phyloP scores from a whole-genome alignment of 352 stramenopile species.

The Pilasporangium apinafurcum region DNA sequence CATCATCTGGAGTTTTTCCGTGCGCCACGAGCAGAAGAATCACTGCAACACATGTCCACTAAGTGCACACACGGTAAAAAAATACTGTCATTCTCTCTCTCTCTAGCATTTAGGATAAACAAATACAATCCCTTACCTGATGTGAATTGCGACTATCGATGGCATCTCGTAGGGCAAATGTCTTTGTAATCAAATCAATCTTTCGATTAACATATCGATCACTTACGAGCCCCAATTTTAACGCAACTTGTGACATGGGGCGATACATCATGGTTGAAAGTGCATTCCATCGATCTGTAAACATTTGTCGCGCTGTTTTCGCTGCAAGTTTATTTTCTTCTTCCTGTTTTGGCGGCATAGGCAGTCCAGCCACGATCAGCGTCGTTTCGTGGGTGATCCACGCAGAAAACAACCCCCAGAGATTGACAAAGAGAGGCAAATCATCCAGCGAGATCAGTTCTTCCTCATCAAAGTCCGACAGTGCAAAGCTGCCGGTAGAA shows the following conservation, averaged over 20 bases:
- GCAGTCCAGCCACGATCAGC: constrained; percentile 34
- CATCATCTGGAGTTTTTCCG: constrained; percentile 26
- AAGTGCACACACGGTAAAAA: background rate
- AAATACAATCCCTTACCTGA: constrained; percentile 22
- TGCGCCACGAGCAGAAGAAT: constrained; percentile 66
- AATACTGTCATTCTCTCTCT: no score
- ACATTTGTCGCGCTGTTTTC: constrained; percentile 40
- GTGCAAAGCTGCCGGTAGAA: constrained; percentile 50
- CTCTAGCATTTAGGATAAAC: background rate
- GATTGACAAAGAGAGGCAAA: constrained; percentile 59
- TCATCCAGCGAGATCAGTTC: constrained; percentile 64
- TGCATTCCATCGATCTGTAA: constrained; percentile 56
- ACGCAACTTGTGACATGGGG: constrained; percentile 38
- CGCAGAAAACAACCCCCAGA: constrained; percentile 60
- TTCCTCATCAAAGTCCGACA: constrained; percentile 68
- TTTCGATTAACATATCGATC: constrained; percentile 50
- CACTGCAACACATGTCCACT: constrained; percentile 67
- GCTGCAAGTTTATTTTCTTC: constrained; percentile 27
- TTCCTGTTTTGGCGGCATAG: constrained; percentile 9
- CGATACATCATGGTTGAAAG: constrained; percentile 57
- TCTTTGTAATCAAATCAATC: constrained; percentile 50
- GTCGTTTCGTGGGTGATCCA: constrained; percentile 75
- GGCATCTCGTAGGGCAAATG: constrained; percentile 48
- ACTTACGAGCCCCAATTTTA: constrained; percentile 37
- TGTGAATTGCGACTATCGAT: constrained; percentile 62